These are phyloP conservation scores for Chytriomyces confervae DNA, from an alignment of 192 early-diverging fungal species.

Conservation along the genomic window DNA sequence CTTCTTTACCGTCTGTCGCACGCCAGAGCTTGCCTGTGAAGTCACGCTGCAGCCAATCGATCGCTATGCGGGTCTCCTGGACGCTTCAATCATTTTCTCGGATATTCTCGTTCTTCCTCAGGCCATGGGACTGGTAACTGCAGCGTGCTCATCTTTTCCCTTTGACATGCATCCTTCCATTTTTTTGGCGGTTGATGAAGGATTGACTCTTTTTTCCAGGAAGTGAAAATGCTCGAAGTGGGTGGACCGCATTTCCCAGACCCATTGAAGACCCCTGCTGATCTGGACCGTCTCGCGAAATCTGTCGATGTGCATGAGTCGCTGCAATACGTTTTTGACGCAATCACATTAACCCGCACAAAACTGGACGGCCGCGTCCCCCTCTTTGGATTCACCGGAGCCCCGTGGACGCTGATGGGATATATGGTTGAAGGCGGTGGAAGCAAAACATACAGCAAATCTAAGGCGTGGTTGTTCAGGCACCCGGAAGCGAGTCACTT, in stretches of 20 bases:
- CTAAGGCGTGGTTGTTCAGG: constrained; percentile 89
- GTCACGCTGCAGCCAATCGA: constrained; percentile 98
- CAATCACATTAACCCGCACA: constrained; percentile 90
- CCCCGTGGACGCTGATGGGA: constrained; percentile 98
- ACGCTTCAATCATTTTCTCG: constrained; percentile 97
- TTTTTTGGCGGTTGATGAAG: no score
- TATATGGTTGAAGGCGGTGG: constrained; percentile 99
- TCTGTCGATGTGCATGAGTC: constrained; percentile 76
- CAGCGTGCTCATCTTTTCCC: neutral
- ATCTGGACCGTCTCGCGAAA: constrained; percentile 67
- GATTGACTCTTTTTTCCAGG: constrained; percentile 16
- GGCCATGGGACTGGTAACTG: constrained; percentile 80
- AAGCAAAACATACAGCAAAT: constrained; percentile 85
- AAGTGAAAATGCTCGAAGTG: constrained; percentile 90
- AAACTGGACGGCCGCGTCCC: constrained; percentile 84
- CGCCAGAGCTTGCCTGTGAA: constrained; percentile 88
- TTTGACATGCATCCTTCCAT: no score
- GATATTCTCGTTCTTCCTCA: constrained; percentile 98
- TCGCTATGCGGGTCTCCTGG: constrained; percentile 85
- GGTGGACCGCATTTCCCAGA: constrained; percentile 90
- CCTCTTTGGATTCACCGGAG: constrained; percentile 94
- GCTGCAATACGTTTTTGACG: constrained; percentile 90
- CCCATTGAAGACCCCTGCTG: constrained; percentile 74
- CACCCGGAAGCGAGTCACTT: constrained; percentile 75
- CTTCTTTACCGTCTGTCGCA: constrained; percentile 95